Evolutionary conservation across 2,329 filamentous ascomycete species (phyloP).

Genomic region (Dendrostoma leiphaemia): DNA sequence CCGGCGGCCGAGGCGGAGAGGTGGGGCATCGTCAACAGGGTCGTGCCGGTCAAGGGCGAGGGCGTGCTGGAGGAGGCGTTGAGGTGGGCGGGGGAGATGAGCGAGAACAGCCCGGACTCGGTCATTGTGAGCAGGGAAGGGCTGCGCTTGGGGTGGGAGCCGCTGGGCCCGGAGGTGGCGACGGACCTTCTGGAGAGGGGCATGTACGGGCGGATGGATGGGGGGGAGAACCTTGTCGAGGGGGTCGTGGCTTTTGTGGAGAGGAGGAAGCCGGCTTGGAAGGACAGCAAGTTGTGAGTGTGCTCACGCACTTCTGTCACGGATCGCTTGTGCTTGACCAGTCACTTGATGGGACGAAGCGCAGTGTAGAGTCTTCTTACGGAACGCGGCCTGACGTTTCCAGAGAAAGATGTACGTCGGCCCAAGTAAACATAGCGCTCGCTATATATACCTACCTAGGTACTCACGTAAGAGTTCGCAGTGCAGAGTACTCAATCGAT

Average conservation of each 20-base stretch:
- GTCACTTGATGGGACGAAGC: too few relatives aligned
- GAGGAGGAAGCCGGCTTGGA: constrained; percentile 69
- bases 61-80: constrained; percentile 56
- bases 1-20: constrained; percentile 55
- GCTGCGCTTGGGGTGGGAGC: constrained; percentile 71
- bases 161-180: constrained; percentile 60
- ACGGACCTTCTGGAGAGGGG: constrained; percentile 56
- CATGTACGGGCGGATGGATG: constrained; percentile 58
- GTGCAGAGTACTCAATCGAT: too few relatives aligned
- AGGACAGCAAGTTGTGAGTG: constrained; percentile 56
- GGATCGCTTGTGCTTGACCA: too few relatives aligned
- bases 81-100: constrained; percentile 58
- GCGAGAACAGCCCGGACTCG: constrained; percentile 69
- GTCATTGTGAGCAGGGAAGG: constrained; percentile 73
- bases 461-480: too few relatives aligned
- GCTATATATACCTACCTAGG: too few relatives aligned
- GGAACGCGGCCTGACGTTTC: too few relatives aligned
- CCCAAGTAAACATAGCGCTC: too few relatives aligned
- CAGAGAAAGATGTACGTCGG: too few relatives aligned
- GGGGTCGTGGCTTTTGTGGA: constrained; percentile 75
- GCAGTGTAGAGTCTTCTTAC: too few relatives aligned
- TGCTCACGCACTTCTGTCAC: too few relatives aligned
- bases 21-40: constrained; percentile 71
- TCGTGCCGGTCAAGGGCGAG: constrained; percentile 44
- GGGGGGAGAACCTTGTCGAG: constrained; percentile 71